Evolutionary conservation across 495 filamentous ascomycete species (phyloP).

Genomic region (Polyplosphaeria fusca): DNA sequence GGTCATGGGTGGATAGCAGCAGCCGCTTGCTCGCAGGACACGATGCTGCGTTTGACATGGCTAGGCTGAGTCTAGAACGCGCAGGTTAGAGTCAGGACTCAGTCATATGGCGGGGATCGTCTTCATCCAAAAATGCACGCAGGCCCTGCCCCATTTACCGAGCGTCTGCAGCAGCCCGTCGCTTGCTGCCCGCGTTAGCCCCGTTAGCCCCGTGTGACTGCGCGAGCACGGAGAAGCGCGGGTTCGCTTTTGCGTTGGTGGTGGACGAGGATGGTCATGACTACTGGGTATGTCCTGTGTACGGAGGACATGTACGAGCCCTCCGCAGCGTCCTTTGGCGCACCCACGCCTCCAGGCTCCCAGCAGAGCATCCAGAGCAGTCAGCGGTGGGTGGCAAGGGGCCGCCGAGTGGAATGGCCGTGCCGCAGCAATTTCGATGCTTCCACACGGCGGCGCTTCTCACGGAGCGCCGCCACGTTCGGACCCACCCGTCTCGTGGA

Average conservation of each 20-base stretch:
- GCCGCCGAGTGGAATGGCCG: too few relatives aligned
- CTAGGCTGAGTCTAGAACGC: slow-evolving; percentile 24
- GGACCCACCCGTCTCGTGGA: slow-evolving; percentile 33
- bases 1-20: not conserved
- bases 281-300: too few relatives aligned
- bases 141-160: not conserved
- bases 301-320: too few relatives aligned
- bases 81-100: not conserved
- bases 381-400: too few relatives aligned
- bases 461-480: slow-evolving; percentile 29
- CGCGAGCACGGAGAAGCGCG: not conserved
- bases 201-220: not conserved
- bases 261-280: too few relatives aligned
- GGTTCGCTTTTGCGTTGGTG: too few relatives aligned
- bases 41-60: slow-evolving; percentile 15
- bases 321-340: too few relatives aligned
- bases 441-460: slow-evolving; percentile 6
- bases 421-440: slow-evolving; percentile 21
- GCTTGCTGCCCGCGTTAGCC: not conserved
- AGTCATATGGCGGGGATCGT: not conserved
- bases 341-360: too few relatives aligned
- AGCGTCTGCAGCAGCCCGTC: not conserved
- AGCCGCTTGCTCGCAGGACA: slow-evolving; percentile 11
- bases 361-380: too few relatives aligned
- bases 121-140: not conserved